Evolutionary conservation across 441 rosid genomes (phyloP), one percentile per base, ranked within the genome.

Genomic region (Brassica hybrid): DNA sequence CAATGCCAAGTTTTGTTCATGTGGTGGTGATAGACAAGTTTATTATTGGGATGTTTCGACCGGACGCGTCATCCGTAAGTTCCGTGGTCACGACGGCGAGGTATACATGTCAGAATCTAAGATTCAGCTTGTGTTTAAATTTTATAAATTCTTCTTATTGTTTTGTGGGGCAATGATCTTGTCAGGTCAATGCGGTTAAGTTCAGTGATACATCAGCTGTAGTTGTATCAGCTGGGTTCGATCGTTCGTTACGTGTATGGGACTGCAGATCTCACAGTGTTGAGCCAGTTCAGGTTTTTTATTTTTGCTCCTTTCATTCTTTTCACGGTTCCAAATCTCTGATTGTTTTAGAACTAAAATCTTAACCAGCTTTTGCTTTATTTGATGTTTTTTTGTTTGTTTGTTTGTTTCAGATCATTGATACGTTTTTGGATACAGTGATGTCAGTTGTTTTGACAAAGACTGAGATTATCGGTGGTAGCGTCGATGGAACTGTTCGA

Each of bases 261-360:
- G 99, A 96, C 79, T 93, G 98, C 76, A 86, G 98, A 82, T 93
- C 99, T 75, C 98, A 93, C 60, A 88, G 94, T 82, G 86, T 91
- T 1, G 98, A 96, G 80, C 99, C 99, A 0, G 92, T 95, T 75
- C 97, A 93, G 99, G 99, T n/a, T n/a, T n/a, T n/a, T n/a, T n/a
- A n/a, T 94, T 68, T 45, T 76, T 52, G 43, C 62, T 72, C 34
- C 71, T 34, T 77, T 36, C 30, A 5, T 0, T 10, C 11, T 32
- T 66, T 79, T 18, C 5, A 8, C 1, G 1, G 65, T 61, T 27
- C 38, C 64, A 45, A 16, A 58, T 41, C 27, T 43, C 17, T 27
- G 17, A 69, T n/a, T 38, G n/a, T 2, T 38, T 56, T 36, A 6
- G 0, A 70, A 2, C 21, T 73, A 8, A 16, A 14, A 59, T 27